These are phyloP conservation scores for Quercus tomentella DNA, from an alignment of 331 rosid genomes.

Conservation along the genomic window DNA sequence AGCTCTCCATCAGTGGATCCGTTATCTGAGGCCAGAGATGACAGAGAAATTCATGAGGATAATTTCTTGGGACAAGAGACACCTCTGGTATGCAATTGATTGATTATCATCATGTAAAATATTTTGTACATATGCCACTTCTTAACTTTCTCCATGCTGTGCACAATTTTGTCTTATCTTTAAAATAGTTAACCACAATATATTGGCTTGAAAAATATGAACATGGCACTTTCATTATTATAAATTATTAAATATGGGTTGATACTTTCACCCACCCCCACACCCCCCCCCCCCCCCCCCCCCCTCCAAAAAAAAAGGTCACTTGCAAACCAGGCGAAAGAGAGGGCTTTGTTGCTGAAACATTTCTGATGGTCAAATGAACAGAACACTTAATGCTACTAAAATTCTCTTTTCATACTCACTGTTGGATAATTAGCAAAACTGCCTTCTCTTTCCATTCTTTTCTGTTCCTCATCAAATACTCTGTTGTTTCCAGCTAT, in stretches of 20 bases:
- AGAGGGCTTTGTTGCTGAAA: background rate
- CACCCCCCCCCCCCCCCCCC: too few relatives aligned
- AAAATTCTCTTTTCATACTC: background rate
- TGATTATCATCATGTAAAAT: constrained; percentile 10
- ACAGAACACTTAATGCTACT: background rate
- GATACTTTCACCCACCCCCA: background rate
- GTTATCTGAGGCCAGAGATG: constrained; percentile 67
- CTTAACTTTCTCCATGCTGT: background rate
- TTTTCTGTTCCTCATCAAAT: background rate
- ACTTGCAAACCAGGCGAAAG: background rate
- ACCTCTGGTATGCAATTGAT: constrained; percentile 64
- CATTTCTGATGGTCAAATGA: background rate
- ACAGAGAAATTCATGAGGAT: constrained; percentile 51
- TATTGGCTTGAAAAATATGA: background rate
- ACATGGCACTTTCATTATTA: background rate
- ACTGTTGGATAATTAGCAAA: background rate
- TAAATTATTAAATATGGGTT: background rate
- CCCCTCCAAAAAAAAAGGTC: background rate
- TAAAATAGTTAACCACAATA: background rate
- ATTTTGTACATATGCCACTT: background rate
- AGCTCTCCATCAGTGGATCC: constrained; percentile 73
- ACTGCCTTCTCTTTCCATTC: background rate
- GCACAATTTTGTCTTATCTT: background rate
- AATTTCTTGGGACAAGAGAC: constrained; percentile 71
- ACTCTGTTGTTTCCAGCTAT: background rate